Conservation (phyloP, 169 alveolate species). For the Ichthyophthirius multifiliis region DNA sequence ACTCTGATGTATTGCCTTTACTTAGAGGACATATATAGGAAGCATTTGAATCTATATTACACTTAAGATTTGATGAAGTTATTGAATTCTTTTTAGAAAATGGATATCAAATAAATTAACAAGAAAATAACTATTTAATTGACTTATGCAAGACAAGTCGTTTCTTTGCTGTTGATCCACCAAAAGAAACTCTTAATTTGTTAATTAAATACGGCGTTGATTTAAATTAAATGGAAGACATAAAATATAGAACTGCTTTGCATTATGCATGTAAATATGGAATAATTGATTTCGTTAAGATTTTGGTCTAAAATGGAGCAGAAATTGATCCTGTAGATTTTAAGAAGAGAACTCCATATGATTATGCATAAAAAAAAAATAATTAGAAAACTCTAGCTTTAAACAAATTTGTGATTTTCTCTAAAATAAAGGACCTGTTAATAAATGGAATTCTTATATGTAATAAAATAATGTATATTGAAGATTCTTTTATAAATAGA, state of each 20-base stretch:
- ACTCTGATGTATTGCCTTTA: not conserved
- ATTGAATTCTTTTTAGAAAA: conserved; percentile 5
- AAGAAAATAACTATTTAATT: not conserved
- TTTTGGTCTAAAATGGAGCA: not conserved
- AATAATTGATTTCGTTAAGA: not conserved
- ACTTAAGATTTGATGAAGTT: not conserved
- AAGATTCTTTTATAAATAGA: not conserved
- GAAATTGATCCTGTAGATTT: conserved; percentile 15
- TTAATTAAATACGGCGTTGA: conserved; percentile 5
- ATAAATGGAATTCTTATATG: conserved; percentile 3
- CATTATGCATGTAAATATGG: conserved; percentile 19
- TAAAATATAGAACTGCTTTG: conserved; percentile 10
- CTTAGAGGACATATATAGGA: not conserved
- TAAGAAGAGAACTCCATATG: conserved; percentile 6
- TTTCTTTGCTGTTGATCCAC: conserved; percentile 5
- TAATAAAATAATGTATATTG: not conserved
- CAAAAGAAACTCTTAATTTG: not conserved
- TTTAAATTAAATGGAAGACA: not conserved
- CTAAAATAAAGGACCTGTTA: not conserved
- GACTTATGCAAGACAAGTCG: not conserved
- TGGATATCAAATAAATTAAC: not conserved
- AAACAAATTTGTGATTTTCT: not conserved
- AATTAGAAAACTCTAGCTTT: not conserved
- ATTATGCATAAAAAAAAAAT: conserved; percentile 6
- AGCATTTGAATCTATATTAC: conserved; percentile 1